Conservation (phyloP, 2,329 filamentous ascomycete genomes). For the Botrytis tulipae region DNA sequence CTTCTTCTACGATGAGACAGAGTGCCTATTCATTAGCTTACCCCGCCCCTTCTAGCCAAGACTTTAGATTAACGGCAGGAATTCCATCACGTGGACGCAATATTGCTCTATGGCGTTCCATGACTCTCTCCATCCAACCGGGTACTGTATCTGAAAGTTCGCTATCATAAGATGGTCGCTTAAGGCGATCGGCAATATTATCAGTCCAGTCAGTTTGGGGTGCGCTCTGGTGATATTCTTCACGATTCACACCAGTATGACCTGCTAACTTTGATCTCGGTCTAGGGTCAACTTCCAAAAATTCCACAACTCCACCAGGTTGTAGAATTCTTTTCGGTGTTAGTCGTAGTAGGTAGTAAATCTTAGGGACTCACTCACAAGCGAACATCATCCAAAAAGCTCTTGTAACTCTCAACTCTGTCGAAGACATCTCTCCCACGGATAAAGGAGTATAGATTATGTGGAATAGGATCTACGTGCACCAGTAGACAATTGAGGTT, state of each 20-base stretch:
- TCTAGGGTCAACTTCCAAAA: conserved; percentile 36
- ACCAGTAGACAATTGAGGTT: conserved; percentile 33
- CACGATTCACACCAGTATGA: conserved; percentile 1
- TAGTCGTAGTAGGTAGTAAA: conserved; percentile 8
- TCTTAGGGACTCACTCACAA: conserved; percentile 24
- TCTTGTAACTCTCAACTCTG: conserved; percentile 34
- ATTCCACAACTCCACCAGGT: conserved; percentile 38
- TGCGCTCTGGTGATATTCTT: conserved; percentile 27
- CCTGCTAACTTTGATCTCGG: conserved; percentile 26
- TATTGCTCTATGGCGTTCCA: conserved; percentile 30
- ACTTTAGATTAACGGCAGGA: conserved; percentile 34
- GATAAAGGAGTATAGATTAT: conserved; percentile 34
- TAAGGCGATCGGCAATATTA: conserved; percentile 33
- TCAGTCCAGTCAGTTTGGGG: conserved; percentile 32
- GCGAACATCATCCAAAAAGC: conserved; percentile 36
- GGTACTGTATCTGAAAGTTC: conserved; percentile 32
- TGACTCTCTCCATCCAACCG: conserved; percentile 34
- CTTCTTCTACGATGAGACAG: background rate
- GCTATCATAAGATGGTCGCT: conserved; percentile 27
- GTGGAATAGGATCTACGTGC: conserved; percentile 31
- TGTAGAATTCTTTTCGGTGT: conserved; percentile 28
- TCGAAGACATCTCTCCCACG: conserved; percentile 37
- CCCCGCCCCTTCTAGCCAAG: conserved; percentile 37
- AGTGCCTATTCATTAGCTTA: conserved; percentile 23
- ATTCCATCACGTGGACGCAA: conserved; percentile 34